These are phyloP conservation scores for Monosporascus sp. DNA, from an alignment of 2,329 filamentous ascomycete genomes.

Conservation along the genomic window DNA sequence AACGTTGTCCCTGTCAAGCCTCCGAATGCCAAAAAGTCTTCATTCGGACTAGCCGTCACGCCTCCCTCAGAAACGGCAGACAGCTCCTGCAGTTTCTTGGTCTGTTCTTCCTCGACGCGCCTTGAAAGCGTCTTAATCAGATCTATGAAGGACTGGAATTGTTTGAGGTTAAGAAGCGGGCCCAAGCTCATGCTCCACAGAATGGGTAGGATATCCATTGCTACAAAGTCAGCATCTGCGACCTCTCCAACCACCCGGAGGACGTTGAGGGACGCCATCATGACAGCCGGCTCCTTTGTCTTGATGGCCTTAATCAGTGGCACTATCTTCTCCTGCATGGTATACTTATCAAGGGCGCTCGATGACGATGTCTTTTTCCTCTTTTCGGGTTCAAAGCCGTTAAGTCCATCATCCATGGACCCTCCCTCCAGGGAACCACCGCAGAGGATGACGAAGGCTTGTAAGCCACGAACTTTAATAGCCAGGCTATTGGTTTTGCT, in stretches of 20 bases:
- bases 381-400: constrained; percentile 57
- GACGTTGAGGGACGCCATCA: constrained; percentile 86
- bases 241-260: constrained; percentile 76
- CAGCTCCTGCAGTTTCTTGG: constrained; percentile 80
- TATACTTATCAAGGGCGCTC: constrained; percentile 91
- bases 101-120: constrained; percentile 84
- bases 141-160: constrained; percentile 86
- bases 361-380: constrained; percentile 61
- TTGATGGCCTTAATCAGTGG: constrained; percentile 89
- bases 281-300: constrained; percentile 95
- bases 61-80: constrained; percentile 52
- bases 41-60: constrained; percentile 43
- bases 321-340: constrained; percentile 95
- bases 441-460: constrained; percentile 85
- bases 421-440: constrained; percentile 60
- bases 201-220: constrained; percentile 82
- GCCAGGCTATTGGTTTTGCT: constrained; percentile 87
- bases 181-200: constrained; percentile 91
- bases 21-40: constrained; percentile 69
- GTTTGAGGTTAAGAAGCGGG: constrained; percentile 77
- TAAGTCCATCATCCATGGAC: constrained; percentile 63
- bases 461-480: constrained; percentile 88
- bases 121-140: constrained; percentile 76
- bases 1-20: constrained; percentile 57
- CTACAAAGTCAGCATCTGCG: constrained; percentile 86